A percentile compares a stretch with the other conserved stretches of the same genome.
These are phyloP conservation scores for Blastocystis sp. DNA, from an alignment of 352 stramenopile genomes.

Conservation along the genomic window DNA sequence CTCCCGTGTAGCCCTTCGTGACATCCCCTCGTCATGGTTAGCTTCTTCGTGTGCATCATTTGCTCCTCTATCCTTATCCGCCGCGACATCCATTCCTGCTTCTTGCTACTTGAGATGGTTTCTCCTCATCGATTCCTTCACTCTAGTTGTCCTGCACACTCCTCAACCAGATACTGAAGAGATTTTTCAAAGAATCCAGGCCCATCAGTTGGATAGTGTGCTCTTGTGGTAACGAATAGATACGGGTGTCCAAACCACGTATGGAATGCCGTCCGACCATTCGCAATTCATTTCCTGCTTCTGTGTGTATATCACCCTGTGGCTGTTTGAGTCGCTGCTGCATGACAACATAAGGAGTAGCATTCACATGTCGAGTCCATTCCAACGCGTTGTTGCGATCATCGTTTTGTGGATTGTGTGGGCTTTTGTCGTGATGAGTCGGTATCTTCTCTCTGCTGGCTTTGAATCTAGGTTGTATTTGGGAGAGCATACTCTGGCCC, in stretches of 20 bases:
- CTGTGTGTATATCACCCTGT: constrained; percentile 58
- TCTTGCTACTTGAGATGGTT: constrained; percentile 59
- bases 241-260: constrained; percentile 20
- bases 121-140: neutral
- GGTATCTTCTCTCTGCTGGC: neutral
- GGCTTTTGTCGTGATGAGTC: constrained; percentile 23
- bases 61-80: constrained; percentile 59
- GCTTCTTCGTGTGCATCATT: constrained; percentile 54
- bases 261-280: constrained; percentile 72
- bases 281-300: constrained; percentile 71
- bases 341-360: neutral
- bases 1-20: constrained; percentile 24
- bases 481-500: constrained; percentile 65
- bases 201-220: neutral
- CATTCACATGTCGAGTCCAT: neutral
- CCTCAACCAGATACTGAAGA: constrained; percentile 46
- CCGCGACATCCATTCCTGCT: constrained; percentile 62
- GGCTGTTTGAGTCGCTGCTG: neutral
- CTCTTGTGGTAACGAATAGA: neutral
- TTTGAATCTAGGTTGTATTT: constrained; percentile 54
- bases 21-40: constrained; percentile 9
- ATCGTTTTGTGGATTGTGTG: constrained; percentile 27
- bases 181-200: constrained; percentile 12
- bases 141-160: constrained; percentile 31
- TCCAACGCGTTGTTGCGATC: constrained; percentile 27